Evolutionary conservation across 176 grass and related monocot genomes (phyloP), one percentile per base, ranked within the genome.

Genomic region (Carex kokanica): DNA sequence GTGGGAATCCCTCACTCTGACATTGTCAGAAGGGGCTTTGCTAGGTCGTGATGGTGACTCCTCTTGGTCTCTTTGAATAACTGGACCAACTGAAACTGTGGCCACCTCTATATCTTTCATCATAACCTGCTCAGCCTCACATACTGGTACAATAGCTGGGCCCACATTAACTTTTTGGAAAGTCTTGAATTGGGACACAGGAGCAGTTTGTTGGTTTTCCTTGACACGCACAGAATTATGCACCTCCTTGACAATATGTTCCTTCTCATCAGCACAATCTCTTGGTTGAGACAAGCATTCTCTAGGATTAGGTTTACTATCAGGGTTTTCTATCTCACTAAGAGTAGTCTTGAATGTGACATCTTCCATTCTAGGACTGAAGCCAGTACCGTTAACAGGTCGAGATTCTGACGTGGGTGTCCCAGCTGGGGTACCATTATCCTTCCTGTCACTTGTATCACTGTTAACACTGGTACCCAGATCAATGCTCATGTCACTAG

Each of bases 401-500:
- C 34, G n/a, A 82, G 62, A 45, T 21, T 81, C 61, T 90, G 93
- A 90, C 49, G 91, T 91, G 83, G 91, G 93, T 16, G 91, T 95
- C 68, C 80, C 89, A 61, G 52, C 52, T 57, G 84, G 66, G 75
- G 83, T 93, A 87, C 83, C 93, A 81, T 85, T 90, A 67, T 88
- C 93, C 78, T 86, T 95, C 74, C 56, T 90, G 40, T 99, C 93
- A 79, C 81, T 93, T 78, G 56, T 87, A 64, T 78, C 86, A 66
- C 85, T 63, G 16, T 80, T 90, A 73, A 82, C 83, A 56, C 88
- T 99, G 81, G 81, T 88, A 80, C 88, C 87, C 31, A 93, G 88
- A 88, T 96, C 97, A 81, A 99, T 99, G 73, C 93, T 99, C 97
- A 96, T 96, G 83, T 99, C 93, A 68, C 97, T 99, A 29, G 89